Evolutionary conservation across 1,284 basidiomycete genomes (phyloP).

Genomic region (Naganishia cerealis): DNA sequence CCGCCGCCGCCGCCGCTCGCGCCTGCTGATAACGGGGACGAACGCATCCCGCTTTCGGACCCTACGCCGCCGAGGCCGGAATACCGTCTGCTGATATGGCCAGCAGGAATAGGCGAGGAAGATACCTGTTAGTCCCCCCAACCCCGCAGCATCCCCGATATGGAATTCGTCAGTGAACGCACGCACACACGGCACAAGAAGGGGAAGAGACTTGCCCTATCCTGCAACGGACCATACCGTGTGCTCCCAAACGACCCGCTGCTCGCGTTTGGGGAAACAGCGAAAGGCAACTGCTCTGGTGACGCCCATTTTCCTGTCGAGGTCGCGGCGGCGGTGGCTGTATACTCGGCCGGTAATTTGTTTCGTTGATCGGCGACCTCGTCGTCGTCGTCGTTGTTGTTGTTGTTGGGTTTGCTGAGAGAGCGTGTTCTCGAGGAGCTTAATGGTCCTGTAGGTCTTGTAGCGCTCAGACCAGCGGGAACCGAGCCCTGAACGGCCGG

Average conservation of each 20-base stretch:
- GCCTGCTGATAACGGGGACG: neutral
- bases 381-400: neutral
- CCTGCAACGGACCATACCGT: conserved; percentile 9
- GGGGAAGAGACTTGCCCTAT: conserved; percentile 19
- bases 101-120: conserved; percentile 6
- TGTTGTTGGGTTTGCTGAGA: no score
- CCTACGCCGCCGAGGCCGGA: conserved; percentile 18
- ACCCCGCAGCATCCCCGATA: neutral
- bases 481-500: neutral
- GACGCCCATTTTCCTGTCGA: conserved; percentile 44
- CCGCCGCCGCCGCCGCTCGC: no score
- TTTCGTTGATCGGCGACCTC: no score
- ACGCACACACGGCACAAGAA: neutral
- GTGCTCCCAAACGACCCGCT: conserved; percentile 14
- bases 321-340: conserved; percentile 8
- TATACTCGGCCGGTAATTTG: neutral
- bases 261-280: conserved; percentile 32
- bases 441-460: conserved; percentile 18
- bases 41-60: conserved; percentile 5
- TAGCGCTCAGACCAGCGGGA: conserved; percentile 23
- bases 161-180: neutral
- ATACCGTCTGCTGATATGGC: conserved; percentile 2
- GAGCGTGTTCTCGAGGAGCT: neutral
- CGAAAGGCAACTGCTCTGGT: conserved; percentile 50
- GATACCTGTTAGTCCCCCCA: neutral